A percentile compares a stretch with the other conserved stretches of the same genome.
These are phyloP conservation scores for Mucor circinelloides DNA, from an alignment of 371 early-diverging fungal genomes.

Conservation along the genomic window DNA sequence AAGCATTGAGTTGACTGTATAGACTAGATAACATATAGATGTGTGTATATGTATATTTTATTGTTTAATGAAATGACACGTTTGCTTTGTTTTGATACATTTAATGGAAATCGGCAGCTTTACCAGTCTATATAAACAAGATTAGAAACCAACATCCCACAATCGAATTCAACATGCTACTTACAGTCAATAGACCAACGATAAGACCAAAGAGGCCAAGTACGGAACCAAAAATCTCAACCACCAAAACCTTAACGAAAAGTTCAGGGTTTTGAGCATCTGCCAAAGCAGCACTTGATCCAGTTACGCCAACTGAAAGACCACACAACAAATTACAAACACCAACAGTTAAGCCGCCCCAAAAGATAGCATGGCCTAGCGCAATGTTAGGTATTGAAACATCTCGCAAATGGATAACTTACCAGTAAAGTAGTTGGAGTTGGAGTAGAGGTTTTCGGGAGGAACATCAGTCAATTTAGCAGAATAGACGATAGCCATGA, in stretches of 20 bases:
- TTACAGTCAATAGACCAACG: slow-evolving; percentile 74
- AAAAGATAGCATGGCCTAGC: slow-evolving; percentile 90
- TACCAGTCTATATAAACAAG: slow-evolving; percentile 46
- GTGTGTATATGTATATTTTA: neutral
- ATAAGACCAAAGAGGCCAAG: slow-evolving; percentile 97
- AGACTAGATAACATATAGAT: neutral
- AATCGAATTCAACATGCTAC: slow-evolving; percentile 11
- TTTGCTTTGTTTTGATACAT: neutral
- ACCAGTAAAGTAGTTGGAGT: slow-evolving; percentile 69
- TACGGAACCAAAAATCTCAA: slow-evolving; percentile 96
- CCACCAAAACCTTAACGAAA: slow-evolving; percentile 95
- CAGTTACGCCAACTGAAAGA: slow-evolving; percentile 93
- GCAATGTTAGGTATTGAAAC: neutral
- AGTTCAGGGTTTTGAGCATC: slow-evolving; percentile 94
- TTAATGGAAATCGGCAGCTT: slow-evolving; percentile 58
- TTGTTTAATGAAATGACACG: slow-evolving; percentile 1
- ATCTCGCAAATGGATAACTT: neutral
- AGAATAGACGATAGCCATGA: slow-evolving; percentile 96
- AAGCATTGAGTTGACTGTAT: neutral
- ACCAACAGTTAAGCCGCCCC: slow-evolving; percentile 96
- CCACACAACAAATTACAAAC: slow-evolving; percentile 94
- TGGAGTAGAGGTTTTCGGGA: slow-evolving; percentile 45
- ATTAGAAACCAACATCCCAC: neutral
- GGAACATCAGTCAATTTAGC: slow-evolving; percentile 73
- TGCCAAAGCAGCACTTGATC: slow-evolving; percentile 92